Conservation (phyloP, 2,329 filamentous ascomycete species). For the Aspergillus flavus region DNA sequence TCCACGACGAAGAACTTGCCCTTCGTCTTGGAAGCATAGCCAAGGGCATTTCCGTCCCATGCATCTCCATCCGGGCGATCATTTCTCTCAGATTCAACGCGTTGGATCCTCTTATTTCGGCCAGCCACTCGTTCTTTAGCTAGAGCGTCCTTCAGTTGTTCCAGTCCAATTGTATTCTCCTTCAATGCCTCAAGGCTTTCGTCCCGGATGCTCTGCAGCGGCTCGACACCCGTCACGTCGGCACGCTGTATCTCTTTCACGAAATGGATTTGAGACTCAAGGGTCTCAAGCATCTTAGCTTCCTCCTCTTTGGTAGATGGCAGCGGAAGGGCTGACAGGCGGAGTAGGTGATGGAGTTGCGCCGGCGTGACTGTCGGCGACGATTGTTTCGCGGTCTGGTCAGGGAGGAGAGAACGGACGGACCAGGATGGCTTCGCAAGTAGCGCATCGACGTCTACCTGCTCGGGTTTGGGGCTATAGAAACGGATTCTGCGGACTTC, state of each 20-base stretch:
- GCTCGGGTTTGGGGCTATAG: slow-evolving; percentile 30
- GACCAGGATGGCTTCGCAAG: slow-evolving; percentile 81
- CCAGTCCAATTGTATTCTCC: slow-evolving; percentile 43
- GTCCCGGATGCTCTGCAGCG: slow-evolving; percentile 78
- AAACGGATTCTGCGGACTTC: slow-evolving; percentile 10
- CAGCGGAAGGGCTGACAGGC: slow-evolving; percentile 81
- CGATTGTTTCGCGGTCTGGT: slow-evolving; percentile 31
- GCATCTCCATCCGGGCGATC: slow-evolving; percentile 47
- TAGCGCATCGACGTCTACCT: slow-evolving; percentile 45
- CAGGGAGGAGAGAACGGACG: slow-evolving; percentile 70
- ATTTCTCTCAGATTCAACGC: slow-evolving; percentile 33
- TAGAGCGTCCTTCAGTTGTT: slow-evolving; percentile 40
- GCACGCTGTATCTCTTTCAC: slow-evolving; percentile 83
- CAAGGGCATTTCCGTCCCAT: slow-evolving; percentile 72
- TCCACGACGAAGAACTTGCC: slow-evolving; percentile 80
- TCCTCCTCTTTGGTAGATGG: slow-evolving; percentile 68
- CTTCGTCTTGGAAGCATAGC: slow-evolving; percentile 64
- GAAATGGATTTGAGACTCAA: slow-evolving; percentile 84
- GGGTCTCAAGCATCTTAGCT: slow-evolving; percentile 68
- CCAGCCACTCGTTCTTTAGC: slow-evolving; percentile 46
- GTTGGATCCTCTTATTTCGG: slow-evolving; percentile 50
- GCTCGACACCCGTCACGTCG: slow-evolving; percentile 71
- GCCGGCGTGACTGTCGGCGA: slow-evolving; percentile 58
- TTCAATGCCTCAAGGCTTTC: slow-evolving; percentile 50
- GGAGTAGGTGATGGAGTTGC: slow-evolving; percentile 80